Conservation (phyloP, 768 basidiomycete species). For the Lactifluus rugatus region DNA sequence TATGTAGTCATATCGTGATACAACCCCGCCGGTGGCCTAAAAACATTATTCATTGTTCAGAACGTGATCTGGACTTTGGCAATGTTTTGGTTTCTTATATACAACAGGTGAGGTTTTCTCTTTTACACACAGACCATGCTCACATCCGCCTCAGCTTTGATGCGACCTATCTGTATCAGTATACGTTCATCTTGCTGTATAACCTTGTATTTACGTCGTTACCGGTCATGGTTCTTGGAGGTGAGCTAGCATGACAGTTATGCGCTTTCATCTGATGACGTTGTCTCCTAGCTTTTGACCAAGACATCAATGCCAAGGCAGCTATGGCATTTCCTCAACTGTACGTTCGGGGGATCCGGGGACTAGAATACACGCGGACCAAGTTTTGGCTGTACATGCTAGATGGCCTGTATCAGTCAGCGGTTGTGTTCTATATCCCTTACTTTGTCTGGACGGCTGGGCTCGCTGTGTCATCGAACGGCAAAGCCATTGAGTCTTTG, state of each 20-base stretch:
- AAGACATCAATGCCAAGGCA: conserved; percentile 85
- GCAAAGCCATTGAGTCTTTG: conserved; percentile 66
- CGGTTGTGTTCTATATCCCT: conserved; percentile 78
- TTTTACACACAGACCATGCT: conserved; percentile 14
- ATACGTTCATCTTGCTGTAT: conserved; percentile 86
- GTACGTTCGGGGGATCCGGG: conserved; percentile 90
- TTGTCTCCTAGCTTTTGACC: conserved; percentile 66
- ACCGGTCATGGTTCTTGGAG: conserved; percentile 85
- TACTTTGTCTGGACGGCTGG: conserved; percentile 65
- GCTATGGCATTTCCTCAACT: conserved; percentile 90
- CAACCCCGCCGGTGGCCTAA: conserved; percentile 6
- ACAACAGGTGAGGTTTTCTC: conserved; percentile 51
- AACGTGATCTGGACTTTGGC: conserved; percentile 90
- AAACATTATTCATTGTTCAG: conserved; percentile 28
- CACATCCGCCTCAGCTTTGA: conserved; percentile 55
- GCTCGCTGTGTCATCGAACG: conserved; percentile 61
- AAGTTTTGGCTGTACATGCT: conserved; percentile 96
- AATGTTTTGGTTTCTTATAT: conserved; percentile 90
- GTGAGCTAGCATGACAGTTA: conserved; percentile 32
- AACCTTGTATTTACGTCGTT: conserved; percentile 91
- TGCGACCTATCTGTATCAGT: conserved; percentile 90
- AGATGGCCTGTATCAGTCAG: conserved; percentile 91
- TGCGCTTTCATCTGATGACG: background rate
- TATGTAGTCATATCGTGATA: conserved; percentile 26
- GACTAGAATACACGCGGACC: conserved; percentile 81